Base-by-base conservation (phyloP, 163 green algal species). In the Scenedesmus sp. region DNA sequence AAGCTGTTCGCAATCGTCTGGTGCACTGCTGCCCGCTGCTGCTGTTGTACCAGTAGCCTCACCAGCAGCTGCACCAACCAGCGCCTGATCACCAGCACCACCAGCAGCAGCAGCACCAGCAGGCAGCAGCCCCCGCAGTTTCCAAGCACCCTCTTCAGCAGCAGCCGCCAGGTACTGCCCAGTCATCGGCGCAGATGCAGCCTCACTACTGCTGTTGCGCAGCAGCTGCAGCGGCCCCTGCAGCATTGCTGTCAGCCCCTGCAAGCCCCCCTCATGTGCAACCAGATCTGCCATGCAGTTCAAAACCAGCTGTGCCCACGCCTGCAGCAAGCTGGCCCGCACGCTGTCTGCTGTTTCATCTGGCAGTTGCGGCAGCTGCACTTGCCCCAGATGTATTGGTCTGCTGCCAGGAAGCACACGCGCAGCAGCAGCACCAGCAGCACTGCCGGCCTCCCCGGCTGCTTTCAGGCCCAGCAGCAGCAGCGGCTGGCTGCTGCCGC, bases 211-310 rank as follows among this genome's bases (percentile, higher is more conserved):
- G 26, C 81, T 86, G 87, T 85, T 91, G 60, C 70, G 70, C 16
- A 85, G 34, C 10, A 93, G 56, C 0, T 16, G 16, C 57, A 91
- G 20, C 10, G 81, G 81, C 1, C 90, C 90, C 20, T 67, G 34
- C 23, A 88, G 12, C 64, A 89, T 88, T 4, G 55, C 62, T 6
- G 23, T 7, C 76, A 93, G 76, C 20, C 90, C 90, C 0, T 23
- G n/a, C 0, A 91, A 3, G 4, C 90, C 90, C 0, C 90, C 90
- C 23, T 93, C 85, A 20, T 84, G 34, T 2, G 12, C 8, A 2
- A 91, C 59, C 2, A 93, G 76, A 46, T 93, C 90, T n/a, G 90
- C 90, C 90, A 88, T 77, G 90, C 90, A 93, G 76, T 93, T 85
- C 76, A 93, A 9, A 60, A 90, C 77, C 8, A 93, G 90, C 85